Evolutionary conservation across 2,329 filamentous ascomycete species (phyloP), one percentile per base, ranked within the genome.

Genomic region (Biscogniauxia mediterranea): DNA sequence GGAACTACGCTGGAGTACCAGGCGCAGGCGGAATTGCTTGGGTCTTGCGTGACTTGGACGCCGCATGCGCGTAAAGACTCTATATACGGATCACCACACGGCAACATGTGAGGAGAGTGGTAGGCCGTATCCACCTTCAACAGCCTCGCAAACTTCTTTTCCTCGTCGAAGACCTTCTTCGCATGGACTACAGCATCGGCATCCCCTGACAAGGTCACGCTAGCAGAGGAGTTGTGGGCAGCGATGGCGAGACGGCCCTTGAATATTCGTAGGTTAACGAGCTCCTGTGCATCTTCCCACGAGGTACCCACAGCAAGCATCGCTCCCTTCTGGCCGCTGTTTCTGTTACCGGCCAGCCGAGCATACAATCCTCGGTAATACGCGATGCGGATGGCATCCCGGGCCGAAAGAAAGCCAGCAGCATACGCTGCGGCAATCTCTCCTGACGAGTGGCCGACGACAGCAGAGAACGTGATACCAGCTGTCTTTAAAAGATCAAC

Each of bases 241-340:
- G 75, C 74, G 3, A 79, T 64, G 4, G 61, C 56, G 0, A 73
- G 59, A 0, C 67, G 64, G 8, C 74, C 76, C 3, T 67, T 55
- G 20, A 78, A 73, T 0, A 61, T 56, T 1, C 55, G 52, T 0
- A 68, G 46, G 0, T 62, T 57, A 5, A 66, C 62, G 0, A 76
- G 53, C 1, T 65, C 70, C 1, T 69, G 58, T 0, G 76, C 77
- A 38, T 81, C 76, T 4, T 77, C 73, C 6, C 70, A 63, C 0
- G 71, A 70, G 0, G 76, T 73, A 0, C 78, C 79, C 0, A 78
- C 79, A 0, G 81, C 81, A 50, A 84, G 67, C 83, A 85, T 85
- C 1, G 72, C 75, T 0, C 81, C 81, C 11, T 55, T 59, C 21
- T 58, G 26, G 11, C 28, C 46, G 23, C 11, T 54, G 17, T 21